Evolutionary conservation across 306 rosid species (phyloP).

Genomic region (Cajanus cajan): DNA sequence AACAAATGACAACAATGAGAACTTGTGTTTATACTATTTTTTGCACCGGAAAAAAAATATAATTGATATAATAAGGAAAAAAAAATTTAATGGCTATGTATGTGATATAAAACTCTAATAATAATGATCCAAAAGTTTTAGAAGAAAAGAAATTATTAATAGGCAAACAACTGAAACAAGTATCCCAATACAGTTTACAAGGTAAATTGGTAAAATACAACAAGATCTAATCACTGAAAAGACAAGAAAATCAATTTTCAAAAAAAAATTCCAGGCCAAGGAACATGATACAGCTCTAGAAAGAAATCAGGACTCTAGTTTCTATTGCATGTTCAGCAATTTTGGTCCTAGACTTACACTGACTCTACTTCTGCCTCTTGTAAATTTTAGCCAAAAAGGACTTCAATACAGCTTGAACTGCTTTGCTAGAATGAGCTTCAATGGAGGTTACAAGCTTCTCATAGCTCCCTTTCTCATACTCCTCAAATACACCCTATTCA

Average conservation of each 20-base stretch:
- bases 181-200: conserved; percentile 6
- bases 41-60: no score
- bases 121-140: neutral
- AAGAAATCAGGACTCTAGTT: conserved; percentile 18
- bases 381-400: conserved; percentile 88
- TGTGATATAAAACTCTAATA: neutral
- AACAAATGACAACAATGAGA: no score
- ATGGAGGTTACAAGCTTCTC: conserved; percentile 60
- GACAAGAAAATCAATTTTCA: conserved; percentile 18
- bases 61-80: no score
- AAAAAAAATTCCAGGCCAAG: neutral
- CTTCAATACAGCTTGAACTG: conserved; percentile 83
- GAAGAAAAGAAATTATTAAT: neutral
- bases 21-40: no score
- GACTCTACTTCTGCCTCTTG: conserved; percentile 76
- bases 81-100: no score
- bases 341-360: neutral
- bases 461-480: conserved; percentile 73
- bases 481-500: conserved; percentile 61
- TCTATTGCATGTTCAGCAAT: conserved; percentile 27
- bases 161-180: neutral
- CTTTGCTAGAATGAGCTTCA: conserved; percentile 74
- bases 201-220: conserved; percentile 36
- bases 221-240: conserved; percentile 12
- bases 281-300: neutral